phyloP scores from a whole-genome alignment of 768 basidiomycete genomes.

The Psilocybe tampanensis region DNA sequence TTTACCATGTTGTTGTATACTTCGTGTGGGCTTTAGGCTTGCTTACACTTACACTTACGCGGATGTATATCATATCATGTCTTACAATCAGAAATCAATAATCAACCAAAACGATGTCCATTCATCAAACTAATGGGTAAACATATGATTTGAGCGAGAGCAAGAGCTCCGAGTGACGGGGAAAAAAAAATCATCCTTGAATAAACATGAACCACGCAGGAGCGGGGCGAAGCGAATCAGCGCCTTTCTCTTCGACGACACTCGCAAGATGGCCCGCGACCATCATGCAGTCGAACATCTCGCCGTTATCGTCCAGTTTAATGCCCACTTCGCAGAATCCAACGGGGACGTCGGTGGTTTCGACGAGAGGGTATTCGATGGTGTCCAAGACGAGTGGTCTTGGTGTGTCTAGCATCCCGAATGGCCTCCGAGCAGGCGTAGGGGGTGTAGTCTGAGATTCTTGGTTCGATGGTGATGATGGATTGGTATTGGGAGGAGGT shows the following conservation, averaged over 20 bases:
- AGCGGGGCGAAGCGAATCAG: slow-evolving; percentile 16
- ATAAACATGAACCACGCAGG: slow-evolving; percentile 26
- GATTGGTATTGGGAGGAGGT: not conserved
- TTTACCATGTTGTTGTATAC: too few species aligned
- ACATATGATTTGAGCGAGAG: too few species aligned
- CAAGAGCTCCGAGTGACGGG: too few species aligned
- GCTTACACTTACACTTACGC: too few species aligned
- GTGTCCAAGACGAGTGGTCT: slow-evolving; percentile 8
- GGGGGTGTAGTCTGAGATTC: too few species aligned
- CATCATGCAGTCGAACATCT: slow-evolving; percentile 21
- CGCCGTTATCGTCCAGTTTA: slow-evolving; percentile 15
- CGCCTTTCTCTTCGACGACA: not conserved
- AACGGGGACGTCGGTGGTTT: slow-evolving; percentile 7
- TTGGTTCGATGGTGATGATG: too few species aligned
- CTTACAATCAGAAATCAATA: too few species aligned
- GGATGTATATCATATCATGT: too few species aligned
- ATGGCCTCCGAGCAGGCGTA: too few species aligned
- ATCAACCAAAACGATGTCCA: too few species aligned
- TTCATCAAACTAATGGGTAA: too few species aligned
- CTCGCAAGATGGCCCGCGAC: slow-evolving; percentile 22
- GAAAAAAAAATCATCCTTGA: slow-evolving; percentile 2
- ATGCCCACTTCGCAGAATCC: slow-evolving; percentile 24
- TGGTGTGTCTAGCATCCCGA: not conserved
- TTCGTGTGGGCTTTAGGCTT: too few species aligned
- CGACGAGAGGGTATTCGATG: slow-evolving; percentile 2